Base-by-base conservation (phyloP, 2,329 filamentous ascomycete species). In the Hypoxylon sp. region DNA sequence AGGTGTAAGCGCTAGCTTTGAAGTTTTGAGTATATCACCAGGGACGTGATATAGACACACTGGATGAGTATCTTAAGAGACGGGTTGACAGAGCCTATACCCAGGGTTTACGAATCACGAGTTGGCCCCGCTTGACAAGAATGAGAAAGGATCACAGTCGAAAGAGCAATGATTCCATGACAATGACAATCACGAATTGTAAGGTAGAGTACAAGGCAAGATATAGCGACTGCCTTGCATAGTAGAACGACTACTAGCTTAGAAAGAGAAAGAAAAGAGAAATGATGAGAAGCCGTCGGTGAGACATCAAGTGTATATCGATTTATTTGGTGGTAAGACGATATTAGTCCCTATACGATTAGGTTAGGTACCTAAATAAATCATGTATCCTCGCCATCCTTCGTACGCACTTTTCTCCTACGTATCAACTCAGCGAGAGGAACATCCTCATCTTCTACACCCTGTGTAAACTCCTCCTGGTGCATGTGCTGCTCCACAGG, bases 381-480 rank as follows among this genome's bases (percentile, higher is more conserved):
- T 71, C 76, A 80, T 11, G 68, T 70, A 67, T 79, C 77, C 52
- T 76, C 74, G 3, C 61, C 73, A 24, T 81, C 79, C 24, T 73
- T 78, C 22, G 71, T 75, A 2, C 75, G 60, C 1, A 81, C 77
- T 67, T 83, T 87, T 68, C 89, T 81, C 70, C 89, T 82, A 52
- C 87, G 82, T 48, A 94, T 79, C 13, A 95, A 74, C 76, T 93
- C 89, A 3, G 87, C 89, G 44, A 95, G 80, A 0, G 92, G 92
- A 13, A 95, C 81, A 73, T 94, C 89, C 0, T 87, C 85, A 14
- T 87, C 85, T 6, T 80, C 75, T 13, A 53, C 47, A 10, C 44
- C 8, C 1, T 5, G 54, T 11, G 48, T 50, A 1, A 52, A 8
- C 8, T 44, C 67, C 42, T 55, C 24, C 53, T 6, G 44, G 24